Evolutionary conservation across 129 eudicot genomes (phyloP), one percentile per base, ranked within the genome.

Genomic region (Oenanthe sinensis): DNA sequence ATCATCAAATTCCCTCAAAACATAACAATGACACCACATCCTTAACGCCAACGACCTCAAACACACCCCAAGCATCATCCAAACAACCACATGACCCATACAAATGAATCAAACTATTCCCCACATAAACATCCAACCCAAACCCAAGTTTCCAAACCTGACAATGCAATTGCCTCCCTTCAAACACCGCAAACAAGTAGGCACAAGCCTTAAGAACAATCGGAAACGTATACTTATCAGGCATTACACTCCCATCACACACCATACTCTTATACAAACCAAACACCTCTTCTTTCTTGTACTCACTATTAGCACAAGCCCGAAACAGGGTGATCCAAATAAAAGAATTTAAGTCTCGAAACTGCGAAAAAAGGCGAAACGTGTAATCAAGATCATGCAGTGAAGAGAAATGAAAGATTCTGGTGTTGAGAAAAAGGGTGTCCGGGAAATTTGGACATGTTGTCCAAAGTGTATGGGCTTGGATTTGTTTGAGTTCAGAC

Each of bases 11-110:
- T 73, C 83, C 65, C 81, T 85, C 36, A 87, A 76, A 37, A 87
- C 45, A 77, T 93, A 93, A 8, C 91, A 89, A 87, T 93, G 97
- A 71, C 78, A 89, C 98, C 98, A 94, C 89, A 91, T 88, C n/a
- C 97, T 97, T 58, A 87, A 75, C 0, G 92, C 86, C 81, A 94
- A 85, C 17, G 98, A 90, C 43, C 97, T 96, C 46, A 88, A 90
- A 94, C 87, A 94, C 89, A 10, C 86, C 60, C 22, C 82, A 79
- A 33, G 97, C 93, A 77, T 83, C 72, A 33, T 88, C 86, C 75
- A 84, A 79, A 30, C 85, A 78, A 76, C 98, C 94, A 81, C 96
- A 90, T 0, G 96, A 87, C 0, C 87, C 91, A 33, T 94, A 94
- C 40, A 94, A 81, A 85, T 91, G 97, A 42, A 94, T 84, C 89